Percentiles rank a stretch among this genome's conserved stretches.
phyloP scores from a whole-genome alignment of 192 early-diverging fungal genomes.

The Glomus cerebriforme region DNA sequence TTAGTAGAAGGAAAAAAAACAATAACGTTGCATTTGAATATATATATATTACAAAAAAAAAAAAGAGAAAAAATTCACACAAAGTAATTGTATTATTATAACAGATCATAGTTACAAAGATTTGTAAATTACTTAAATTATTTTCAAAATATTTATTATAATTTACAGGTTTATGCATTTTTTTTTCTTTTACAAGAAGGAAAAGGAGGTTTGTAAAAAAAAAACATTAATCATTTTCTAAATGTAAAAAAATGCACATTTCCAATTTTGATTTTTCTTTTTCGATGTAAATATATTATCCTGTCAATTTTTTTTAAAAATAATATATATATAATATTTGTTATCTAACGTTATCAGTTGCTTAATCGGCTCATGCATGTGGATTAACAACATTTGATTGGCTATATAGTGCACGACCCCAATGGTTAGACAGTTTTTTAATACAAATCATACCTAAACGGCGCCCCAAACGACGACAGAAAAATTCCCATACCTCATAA shows the following conservation, averaged over 20 bases:
- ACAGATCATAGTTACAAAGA: neutral
- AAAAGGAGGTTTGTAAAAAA: neutral
- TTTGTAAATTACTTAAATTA: too few relatives aligned
- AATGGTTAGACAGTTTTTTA: too few relatives aligned
- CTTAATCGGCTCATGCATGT: neutral
- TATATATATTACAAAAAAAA: neutral
- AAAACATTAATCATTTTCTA: neutral
- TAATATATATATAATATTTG: neutral
- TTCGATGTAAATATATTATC: neutral
- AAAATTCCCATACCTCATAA: neutral
- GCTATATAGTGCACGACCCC: neutral
- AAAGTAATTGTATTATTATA: neutral
- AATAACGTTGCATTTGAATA: neutral
- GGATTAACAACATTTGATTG: neutral
- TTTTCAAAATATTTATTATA: too few relatives aligned
- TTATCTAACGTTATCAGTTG: neutral
- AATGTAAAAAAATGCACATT: neutral
- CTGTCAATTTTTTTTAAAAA: neutral
- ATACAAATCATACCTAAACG: neutral
- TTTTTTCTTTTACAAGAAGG: neutral
- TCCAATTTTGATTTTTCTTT: neutral
- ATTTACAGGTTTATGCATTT: neutral
- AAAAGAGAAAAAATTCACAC: too few relatives aligned
- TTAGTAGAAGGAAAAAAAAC: neutral
- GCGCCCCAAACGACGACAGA: neutral